Conservation (phyloP, 306 rosid species). For the Quercus aquifolioides region DNA sequence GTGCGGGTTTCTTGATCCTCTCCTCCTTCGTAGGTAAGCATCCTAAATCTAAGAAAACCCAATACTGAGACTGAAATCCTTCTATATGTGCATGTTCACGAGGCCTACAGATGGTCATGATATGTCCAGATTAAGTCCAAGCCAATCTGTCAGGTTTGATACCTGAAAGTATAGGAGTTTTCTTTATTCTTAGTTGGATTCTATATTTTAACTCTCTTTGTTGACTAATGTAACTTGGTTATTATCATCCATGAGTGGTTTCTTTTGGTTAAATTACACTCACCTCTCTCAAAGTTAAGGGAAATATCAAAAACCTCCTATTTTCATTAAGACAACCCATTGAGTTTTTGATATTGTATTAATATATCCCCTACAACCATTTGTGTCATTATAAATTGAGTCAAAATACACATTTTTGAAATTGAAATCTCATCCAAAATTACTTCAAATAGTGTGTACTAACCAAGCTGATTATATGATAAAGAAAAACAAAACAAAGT, state of each 20-base stretch:
- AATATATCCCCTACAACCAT: no score
- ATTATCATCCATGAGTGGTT: not conserved
- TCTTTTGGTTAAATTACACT: not conserved
- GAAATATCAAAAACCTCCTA: no score
- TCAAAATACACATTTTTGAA: no score
- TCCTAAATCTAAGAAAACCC: not conserved
- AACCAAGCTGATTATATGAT: no score
- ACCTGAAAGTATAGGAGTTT: not conserved
- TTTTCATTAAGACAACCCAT: no score
- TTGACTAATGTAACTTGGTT: not conserved
- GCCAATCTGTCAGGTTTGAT: not conserved
- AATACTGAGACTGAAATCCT: constrained; percentile 2
- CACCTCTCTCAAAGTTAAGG: no score
- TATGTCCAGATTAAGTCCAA: not conserved
- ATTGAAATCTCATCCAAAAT: no score
- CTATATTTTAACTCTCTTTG: not conserved
- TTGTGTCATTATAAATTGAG: no score
- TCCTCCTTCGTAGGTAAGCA: constrained; percentile 72
- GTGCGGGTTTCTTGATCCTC: constrained; percentile 74
- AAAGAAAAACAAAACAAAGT: no score
- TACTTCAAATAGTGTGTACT: no score
- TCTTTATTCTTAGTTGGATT: not conserved
- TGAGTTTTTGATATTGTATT: no score
- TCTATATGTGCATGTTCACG: not conserved
- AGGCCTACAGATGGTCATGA: not conserved